These are phyloP conservation scores for Bauhinia variegata DNA, from an alignment of 306 rosid species.

Conservation along the genomic window DNA sequence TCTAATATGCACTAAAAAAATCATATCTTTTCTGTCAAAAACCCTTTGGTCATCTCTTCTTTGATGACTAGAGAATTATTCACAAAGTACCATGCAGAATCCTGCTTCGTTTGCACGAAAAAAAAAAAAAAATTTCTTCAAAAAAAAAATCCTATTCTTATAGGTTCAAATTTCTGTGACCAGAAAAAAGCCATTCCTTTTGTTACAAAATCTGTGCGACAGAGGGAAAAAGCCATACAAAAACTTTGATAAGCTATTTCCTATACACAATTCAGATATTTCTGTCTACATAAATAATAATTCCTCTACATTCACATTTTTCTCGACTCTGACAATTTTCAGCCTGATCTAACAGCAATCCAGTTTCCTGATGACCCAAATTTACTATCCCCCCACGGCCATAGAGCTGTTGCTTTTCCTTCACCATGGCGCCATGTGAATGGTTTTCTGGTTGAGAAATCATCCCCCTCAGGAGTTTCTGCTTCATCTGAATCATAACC, in stretches of 20 bases:
- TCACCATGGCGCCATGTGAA: slow-evolving; percentile 28
- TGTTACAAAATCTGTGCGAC: background rate
- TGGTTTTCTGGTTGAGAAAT: slow-evolving; percentile 33
- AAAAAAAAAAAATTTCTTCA: no score
- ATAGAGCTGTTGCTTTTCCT: background rate
- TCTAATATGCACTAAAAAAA: no score
- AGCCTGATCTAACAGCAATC: slow-evolving; percentile 60
- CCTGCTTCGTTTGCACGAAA: no score
- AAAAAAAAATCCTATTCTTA: no score
- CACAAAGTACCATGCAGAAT: no score
- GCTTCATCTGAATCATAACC: slow-evolving; percentile 32
- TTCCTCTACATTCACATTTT: background rate
- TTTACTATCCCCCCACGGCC: slow-evolving; percentile 33
- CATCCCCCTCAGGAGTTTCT: slow-evolving; percentile 14
- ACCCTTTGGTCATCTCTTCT: no score
- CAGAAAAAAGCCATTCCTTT: no score
- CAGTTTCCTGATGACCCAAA: slow-evolving; percentile 50
- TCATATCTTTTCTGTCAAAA: no score
- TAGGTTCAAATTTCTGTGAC: no score
- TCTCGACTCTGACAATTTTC: background rate
- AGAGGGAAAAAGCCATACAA: background rate
- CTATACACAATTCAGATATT: slow-evolving; percentile 36
- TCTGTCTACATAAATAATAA: slow-evolving; percentile 4
- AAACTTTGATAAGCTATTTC: slow-evolving; percentile 23
- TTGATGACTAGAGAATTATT: no score